Percentiles rank a stretch among this genome's conserved stretches.
These are phyloP conservation scores for Pestalotiopsis sp. DNA, from an alignment of 2,329 filamentous ascomycete genomes.

Conservation along the genomic window DNA sequence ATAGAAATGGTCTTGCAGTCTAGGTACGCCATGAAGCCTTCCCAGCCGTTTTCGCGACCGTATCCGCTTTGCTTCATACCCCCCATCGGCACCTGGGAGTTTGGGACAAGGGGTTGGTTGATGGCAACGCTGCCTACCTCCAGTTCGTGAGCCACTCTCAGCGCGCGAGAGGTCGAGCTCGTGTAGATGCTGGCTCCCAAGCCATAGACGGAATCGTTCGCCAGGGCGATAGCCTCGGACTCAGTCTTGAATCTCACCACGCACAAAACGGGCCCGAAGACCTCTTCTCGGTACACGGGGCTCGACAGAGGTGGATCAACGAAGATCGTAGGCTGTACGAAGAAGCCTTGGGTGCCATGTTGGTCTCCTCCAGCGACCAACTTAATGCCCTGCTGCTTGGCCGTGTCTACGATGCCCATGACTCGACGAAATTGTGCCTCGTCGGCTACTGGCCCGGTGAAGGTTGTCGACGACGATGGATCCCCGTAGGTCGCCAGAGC, in stretches of 20 bases:
- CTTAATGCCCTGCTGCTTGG: neutral
- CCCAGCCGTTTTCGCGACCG: constrained; percentile 50
- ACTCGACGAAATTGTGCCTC: constrained; percentile 49
- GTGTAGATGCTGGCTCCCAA: constrained; percentile 58
- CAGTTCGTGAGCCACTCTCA: constrained; percentile 54
- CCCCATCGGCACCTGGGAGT: constrained; percentile 48
- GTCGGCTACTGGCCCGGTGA: constrained; percentile 15
- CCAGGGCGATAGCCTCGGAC: constrained; percentile 64
- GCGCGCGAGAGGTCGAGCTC: constrained; percentile 64
- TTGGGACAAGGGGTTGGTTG: constrained; percentile 49
- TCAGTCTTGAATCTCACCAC: constrained; percentile 68
- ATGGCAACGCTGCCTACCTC: constrained; percentile 74
- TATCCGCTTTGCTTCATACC: constrained; percentile 52
- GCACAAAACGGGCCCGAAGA: constrained; percentile 20
- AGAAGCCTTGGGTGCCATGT: constrained; percentile 4
- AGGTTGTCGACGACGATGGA: constrained; percentile 15
- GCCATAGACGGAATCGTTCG: constrained; percentile 57
- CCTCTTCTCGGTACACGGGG: constrained; percentile 18
- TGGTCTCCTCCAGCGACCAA: constrained; percentile 21
- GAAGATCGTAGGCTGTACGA: constrained; percentile 19
- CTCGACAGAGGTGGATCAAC: constrained; percentile 11
- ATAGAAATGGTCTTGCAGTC: constrained; percentile 28
- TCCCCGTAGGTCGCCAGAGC: constrained; percentile 17
- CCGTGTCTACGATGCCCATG: constrained; percentile 15
- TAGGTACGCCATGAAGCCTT: constrained; percentile 49